A percentile compares a stretch with the other conserved stretches of the same genome.
Conservation (phyloP, 331 rosid species). For the Acacia concinna region DNA sequence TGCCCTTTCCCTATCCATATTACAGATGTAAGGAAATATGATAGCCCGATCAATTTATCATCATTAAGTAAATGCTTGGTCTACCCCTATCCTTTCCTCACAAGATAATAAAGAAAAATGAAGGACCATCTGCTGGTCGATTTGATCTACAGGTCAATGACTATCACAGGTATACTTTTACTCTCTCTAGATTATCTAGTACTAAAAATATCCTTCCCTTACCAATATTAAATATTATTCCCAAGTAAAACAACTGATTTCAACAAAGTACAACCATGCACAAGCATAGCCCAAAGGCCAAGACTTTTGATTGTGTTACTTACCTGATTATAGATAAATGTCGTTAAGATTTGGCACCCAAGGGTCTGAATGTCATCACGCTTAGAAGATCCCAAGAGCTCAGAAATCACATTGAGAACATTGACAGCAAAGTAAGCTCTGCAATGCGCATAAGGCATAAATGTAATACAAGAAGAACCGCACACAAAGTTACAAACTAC, state of each 20-base stretch:
- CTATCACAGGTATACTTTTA: not conserved
- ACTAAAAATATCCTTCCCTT: not conserved
- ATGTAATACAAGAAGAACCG: not conserved
- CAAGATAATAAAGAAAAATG: not conserved
- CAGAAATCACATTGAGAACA: conserved; percentile 71
- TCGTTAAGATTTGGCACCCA: conserved; percentile 88
- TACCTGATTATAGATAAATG: conserved; percentile 84
- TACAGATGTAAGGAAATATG: not conserved
- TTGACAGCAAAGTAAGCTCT: conserved; percentile 88
- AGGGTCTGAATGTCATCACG: conserved; percentile 62
- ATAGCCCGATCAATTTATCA: not conserved
- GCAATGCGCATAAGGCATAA: conserved; percentile 32
- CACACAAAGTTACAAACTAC: not conserved
- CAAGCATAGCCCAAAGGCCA: conserved; percentile 4
- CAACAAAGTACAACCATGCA: not conserved
- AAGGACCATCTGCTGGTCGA: not conserved
- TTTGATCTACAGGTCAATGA: not conserved
- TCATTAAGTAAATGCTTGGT: not conserved
- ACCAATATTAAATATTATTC: not conserved
- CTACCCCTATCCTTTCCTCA: not conserved
- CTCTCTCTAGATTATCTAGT: not conserved
- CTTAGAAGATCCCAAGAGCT: conserved; percentile 76
- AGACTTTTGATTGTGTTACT: conserved; percentile 15
- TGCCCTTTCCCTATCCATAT: conserved; percentile 1
- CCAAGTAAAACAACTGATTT: not conserved